Conservation (phyloP, 345 rosid species). For the Eucalyptus camaldulensis region DNA sequence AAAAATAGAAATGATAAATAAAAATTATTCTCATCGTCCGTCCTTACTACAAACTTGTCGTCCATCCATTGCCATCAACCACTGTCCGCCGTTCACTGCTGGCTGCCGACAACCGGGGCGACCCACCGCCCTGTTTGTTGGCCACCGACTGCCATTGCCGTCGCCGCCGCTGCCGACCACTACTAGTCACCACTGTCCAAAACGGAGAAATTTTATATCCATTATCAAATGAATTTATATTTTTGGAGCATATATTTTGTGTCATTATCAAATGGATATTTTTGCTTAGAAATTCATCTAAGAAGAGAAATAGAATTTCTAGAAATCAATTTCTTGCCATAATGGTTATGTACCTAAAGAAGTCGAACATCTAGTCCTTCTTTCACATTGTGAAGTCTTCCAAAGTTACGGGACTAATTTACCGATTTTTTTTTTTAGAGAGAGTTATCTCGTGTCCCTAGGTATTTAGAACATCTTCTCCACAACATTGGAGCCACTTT, state of each 20-base stretch:
- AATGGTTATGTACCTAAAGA: neutral
- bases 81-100: fast-evolving
- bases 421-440: fast-evolving
- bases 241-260: too few relatives aligned
- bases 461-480: neutral
- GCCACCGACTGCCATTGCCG: too few relatives aligned
- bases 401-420: neutral
- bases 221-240: too few relatives aligned
- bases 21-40: too few relatives aligned
- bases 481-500: neutral
- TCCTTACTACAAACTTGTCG: fast-evolving
- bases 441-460: neutral
- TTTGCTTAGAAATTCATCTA: fast-evolving
- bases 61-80: too few relatives aligned
- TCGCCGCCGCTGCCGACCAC: fast-evolving
- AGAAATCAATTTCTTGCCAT: fast-evolving
- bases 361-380: neutral
- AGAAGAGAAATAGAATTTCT: fast-evolving
- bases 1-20: fast-evolving
- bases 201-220: fast-evolving
- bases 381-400: neutral
- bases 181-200: fast-evolving
- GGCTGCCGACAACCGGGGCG: too few relatives aligned
- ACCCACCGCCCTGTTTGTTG: too few relatives aligned
- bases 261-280: fast-evolving